phyloP scores from a whole-genome alignment of 805 yeast species.

The Tetrapisispora namnaoensis region DNA sequence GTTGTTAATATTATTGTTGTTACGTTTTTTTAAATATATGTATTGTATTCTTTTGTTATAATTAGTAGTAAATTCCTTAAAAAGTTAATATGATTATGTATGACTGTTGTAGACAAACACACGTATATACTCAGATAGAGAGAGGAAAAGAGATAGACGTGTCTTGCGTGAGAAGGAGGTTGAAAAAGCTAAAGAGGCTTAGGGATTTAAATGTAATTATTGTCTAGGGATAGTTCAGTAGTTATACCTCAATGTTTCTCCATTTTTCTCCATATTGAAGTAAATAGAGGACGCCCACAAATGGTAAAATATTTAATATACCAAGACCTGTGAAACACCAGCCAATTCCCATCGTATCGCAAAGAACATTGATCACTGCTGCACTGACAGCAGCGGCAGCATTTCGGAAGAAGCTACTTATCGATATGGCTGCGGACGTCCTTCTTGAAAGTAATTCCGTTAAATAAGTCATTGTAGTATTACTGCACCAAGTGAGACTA shows the following conservation, averaged over 20 bases:
- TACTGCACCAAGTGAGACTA: slow-evolving; percentile 48
- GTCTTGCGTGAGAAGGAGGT: too few species aligned
- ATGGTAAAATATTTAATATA: slow-evolving; percentile 23
- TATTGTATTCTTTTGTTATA: too few species aligned
- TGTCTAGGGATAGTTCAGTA: background rate
- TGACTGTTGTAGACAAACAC: too few species aligned
- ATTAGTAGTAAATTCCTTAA: too few species aligned
- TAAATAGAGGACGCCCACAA: slow-evolving; percentile 15
- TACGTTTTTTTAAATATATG: too few species aligned
- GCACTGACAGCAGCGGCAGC: slow-evolving; percentile 46
- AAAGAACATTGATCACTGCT: slow-evolving; percentile 32
- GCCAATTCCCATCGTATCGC: slow-evolving; percentile 36
- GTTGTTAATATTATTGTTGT: too few species aligned
- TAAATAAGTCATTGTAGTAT: slow-evolving; percentile 43
- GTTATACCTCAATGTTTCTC: slow-evolving; percentile 29
- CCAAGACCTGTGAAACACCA: slow-evolving; percentile 50
- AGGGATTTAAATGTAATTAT: too few species aligned
- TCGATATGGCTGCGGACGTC: slow-evolving; percentile 45
- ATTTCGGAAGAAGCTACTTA: slow-evolving; percentile 45
- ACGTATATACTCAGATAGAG: too few species aligned
- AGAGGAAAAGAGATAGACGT: too few species aligned
- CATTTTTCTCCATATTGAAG: slow-evolving; percentile 13
- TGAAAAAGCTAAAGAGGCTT: too few species aligned
- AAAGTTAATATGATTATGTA: too few species aligned
- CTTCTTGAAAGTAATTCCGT: slow-evolving; percentile 41